Percentiles rank a stretch among this genome's conserved stretches.
Evolutionary conservation across 148 eudicot genomes (phyloP).

Genomic region (Amaranthus hypochondriacus): DNA sequence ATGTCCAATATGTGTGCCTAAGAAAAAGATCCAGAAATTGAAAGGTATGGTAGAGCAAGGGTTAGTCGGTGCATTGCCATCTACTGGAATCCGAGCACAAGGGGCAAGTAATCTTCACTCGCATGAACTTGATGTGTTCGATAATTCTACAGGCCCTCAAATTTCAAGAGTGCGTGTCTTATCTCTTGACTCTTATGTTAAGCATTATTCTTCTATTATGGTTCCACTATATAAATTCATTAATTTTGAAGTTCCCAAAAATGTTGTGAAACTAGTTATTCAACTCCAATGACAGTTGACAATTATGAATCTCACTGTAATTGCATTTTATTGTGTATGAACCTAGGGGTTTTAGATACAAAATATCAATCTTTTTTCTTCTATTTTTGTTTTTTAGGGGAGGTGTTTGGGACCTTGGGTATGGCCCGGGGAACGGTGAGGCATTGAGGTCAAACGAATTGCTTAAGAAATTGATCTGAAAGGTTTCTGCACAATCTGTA

Average conservation of each 20-base stretch:
- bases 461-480: too few relatives aligned
- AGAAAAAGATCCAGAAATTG: conserved; percentile 48
- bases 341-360: too few relatives aligned
- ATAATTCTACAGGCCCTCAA: conserved; percentile 40
- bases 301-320: too few relatives aligned
- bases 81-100: conserved; percentile 38
- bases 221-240: not conserved
- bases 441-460: too few relatives aligned
- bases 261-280: not conserved
- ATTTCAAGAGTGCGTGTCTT: conserved; percentile 59
- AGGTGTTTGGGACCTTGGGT: too few relatives aligned
- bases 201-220: not conserved
- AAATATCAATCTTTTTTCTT: too few relatives aligned
- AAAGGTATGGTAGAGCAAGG: conserved; percentile 56
- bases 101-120: conserved; percentile 34
- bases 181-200: not conserved
- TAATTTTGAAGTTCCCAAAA: not conserved
- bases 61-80: conserved; percentile 39
- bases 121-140: conserved; percentile 58
- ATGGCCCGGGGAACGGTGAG: too few relatives aligned
- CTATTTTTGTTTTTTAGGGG: too few relatives aligned
- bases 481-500: too few relatives aligned
- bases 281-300: not conserved
- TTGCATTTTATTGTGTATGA: too few relatives aligned
- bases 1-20: conserved; percentile 81